These are phyloP conservation scores for Candida maris DNA, from an alignment of 805 yeast species.

Conservation along the genomic window DNA sequence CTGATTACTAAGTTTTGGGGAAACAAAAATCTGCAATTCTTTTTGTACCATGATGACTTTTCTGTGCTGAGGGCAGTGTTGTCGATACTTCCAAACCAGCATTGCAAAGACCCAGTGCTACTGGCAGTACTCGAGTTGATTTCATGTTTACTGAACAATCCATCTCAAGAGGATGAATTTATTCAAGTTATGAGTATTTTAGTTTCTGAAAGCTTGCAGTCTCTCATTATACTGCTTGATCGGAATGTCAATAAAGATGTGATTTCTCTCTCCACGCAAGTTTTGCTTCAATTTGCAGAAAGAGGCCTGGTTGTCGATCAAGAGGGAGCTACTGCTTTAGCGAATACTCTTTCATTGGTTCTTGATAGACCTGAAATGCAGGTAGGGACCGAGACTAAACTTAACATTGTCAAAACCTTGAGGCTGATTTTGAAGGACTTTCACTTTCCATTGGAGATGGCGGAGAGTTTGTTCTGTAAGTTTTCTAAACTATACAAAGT, in stretches of 20 bases:
- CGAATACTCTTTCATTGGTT: conserved; percentile 55
- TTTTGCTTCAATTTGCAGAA: conserved; percentile 50
- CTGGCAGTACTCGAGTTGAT: conserved; percentile 53
- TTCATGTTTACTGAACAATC: conserved; percentile 39
- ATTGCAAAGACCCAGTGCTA: conserved; percentile 67
- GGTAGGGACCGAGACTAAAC: conserved; percentile 49
- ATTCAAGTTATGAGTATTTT: conserved; percentile 50
- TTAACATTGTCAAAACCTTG: conserved; percentile 54
- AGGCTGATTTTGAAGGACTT: conserved; percentile 50
- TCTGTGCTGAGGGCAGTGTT: conserved; percentile 55
- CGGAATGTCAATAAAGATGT: conserved; percentile 41
- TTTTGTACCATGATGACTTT: conserved; percentile 53
- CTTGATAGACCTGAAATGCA: conserved; percentile 55
- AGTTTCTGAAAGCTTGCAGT: conserved; percentile 52
- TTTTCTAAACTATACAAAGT: conserved; percentile 47
- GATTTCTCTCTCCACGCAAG: conserved; percentile 48
- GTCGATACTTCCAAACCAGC: conserved; percentile 46
- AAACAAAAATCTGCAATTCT: conserved; percentile 41
- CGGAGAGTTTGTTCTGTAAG: conserved; percentile 32
- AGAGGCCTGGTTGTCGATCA: conserved; percentile 56
- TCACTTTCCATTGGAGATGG: conserved; percentile 50
- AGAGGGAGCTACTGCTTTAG: conserved; percentile 48
- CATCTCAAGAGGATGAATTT: conserved; percentile 39
- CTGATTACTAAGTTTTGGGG: conserved; percentile 60
- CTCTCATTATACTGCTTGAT: conserved; percentile 48